Evolutionary conservation across 441 rosid species (phyloP).

Genomic region (Adansonia madagascariensis): DNA sequence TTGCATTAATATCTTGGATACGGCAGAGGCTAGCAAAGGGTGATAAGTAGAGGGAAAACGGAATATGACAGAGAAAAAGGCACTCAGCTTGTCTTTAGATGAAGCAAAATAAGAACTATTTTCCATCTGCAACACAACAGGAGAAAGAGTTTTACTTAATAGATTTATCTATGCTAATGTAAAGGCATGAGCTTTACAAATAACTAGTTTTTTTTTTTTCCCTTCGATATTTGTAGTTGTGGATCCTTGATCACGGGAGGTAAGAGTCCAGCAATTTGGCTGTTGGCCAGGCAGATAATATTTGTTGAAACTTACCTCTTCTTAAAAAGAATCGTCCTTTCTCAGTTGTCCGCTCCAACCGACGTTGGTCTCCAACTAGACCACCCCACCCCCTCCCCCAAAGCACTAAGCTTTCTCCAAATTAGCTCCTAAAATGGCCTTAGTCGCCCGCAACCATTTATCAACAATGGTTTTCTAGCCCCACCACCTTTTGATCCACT

Average conservation of each 20-base stretch:
- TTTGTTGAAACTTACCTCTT: too few relatives aligned
- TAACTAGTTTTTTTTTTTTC: background rate
- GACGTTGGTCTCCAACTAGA: too few relatives aligned
- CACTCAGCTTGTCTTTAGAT: slow-evolving; percentile 90
- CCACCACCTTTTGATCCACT: too few relatives aligned
- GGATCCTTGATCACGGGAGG: too few relatives aligned
- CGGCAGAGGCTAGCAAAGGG: slow-evolving; percentile 90
- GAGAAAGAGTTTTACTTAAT: slow-evolving; percentile 22
- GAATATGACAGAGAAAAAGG: slow-evolving; percentile 94
- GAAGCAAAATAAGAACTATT: slow-evolving; percentile 91
- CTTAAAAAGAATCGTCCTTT: too few relatives aligned
- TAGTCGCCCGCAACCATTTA: slow-evolving; percentile 53
- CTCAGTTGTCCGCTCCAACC: too few relatives aligned
- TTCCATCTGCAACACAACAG: slow-evolving; percentile 65
- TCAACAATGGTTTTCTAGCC: background rate
- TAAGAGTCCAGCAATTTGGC: too few relatives aligned
- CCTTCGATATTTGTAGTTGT: too few relatives aligned
- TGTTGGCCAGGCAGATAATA: too few relatives aligned
- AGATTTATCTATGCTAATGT: slow-evolving; percentile 19
- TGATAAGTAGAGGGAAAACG: slow-evolving; percentile 97
- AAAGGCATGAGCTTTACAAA: slow-evolving; percentile 15
- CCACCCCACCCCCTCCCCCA: too few relatives aligned
- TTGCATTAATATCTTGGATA: slow-evolving; percentile 94
- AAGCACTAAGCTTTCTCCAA: background rate
- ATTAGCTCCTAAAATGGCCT: slow-evolving; percentile 39